Evolutionary conservation across 176 grass and related monocot species (phyloP).

Genomic region (Triticum monococcum): DNA sequence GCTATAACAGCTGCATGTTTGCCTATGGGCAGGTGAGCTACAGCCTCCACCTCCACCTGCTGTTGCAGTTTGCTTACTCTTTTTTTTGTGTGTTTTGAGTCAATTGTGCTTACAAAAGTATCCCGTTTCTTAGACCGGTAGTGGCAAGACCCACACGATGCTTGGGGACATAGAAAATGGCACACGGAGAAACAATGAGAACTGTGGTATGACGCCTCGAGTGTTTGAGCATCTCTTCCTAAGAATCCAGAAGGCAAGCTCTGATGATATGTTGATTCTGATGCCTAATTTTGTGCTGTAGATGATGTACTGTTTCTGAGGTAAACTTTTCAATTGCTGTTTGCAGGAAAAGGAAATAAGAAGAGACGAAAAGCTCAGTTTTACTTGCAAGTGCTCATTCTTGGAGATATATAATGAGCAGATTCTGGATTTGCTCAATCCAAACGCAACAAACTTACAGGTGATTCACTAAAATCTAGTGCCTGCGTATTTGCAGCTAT

Average conservation of each 20-base stretch:
- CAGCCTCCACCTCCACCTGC: background rate
- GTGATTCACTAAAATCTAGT: slow-evolving; percentile 35
- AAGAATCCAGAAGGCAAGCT: slow-evolving; percentile 81
- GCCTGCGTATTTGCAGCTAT: background rate
- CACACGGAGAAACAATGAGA: slow-evolving; percentile 79
- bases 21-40: slow-evolving; percentile 89
- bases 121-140: slow-evolving; percentile 75
- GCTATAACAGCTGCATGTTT: slow-evolving; percentile 99
- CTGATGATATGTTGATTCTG: slow-evolving; percentile 14
- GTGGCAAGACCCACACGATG: slow-evolving; percentile 98
- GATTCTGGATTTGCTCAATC: slow-evolving; percentile 88
- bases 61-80: background rate
- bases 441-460: slow-evolving; percentile 82
- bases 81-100: background rate
- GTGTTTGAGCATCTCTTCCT: slow-evolving; percentile 97
- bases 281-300: background rate
- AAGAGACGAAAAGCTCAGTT: slow-evolving; percentile 83
- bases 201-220: slow-evolving; percentile 96
- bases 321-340: slow-evolving; percentile 17
- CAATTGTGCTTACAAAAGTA: background rate
- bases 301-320: background rate
- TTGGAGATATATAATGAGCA: slow-evolving; percentile 98
- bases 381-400: slow-evolving; percentile 96
- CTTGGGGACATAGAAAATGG: slow-evolving; percentile 95
- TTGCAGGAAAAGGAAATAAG: slow-evolving; percentile 86